These are phyloP conservation scores for Globisporangium okanoganense DNA, from an alignment of 352 stramenopile species.

Conservation along the genomic window DNA sequence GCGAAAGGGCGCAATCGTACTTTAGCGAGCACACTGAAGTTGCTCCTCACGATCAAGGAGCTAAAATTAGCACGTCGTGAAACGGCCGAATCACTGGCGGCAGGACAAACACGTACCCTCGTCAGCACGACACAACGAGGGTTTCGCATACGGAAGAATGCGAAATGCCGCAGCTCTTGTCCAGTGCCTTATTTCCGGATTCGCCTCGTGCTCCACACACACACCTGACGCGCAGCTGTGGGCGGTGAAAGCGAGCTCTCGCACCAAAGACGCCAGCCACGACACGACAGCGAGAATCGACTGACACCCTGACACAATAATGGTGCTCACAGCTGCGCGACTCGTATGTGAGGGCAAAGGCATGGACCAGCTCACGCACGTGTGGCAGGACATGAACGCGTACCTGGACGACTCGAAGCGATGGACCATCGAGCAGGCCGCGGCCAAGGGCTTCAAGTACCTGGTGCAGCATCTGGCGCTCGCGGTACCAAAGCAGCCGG, in stretches of 20 bases:
- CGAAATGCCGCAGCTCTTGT: background rate
- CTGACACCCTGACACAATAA: conserved; percentile 26
- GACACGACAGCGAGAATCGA: background rate
- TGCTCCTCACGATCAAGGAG: background rate
- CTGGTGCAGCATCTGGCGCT: conserved; percentile 66
- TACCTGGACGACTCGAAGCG: conserved; percentile 50
- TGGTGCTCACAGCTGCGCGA: conserved; percentile 52
- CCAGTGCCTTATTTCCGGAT: conserved; percentile 6
- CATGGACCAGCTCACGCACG: conserved; percentile 53
- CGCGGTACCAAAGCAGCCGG: conserved; percentile 12
- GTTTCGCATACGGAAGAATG: background rate
- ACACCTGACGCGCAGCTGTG: conserved; percentile 13
- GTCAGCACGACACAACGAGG: background rate
- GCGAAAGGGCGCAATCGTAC: conserved; percentile 17
- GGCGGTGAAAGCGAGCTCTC: background rate
- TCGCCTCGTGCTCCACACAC: conserved; percentile 8
- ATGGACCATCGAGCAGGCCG: conserved; percentile 65
- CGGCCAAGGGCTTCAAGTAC: conserved; percentile 54
- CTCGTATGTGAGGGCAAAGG: conserved; percentile 40
- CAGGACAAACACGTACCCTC: conserved; percentile 7
- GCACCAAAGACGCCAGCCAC: background rate
- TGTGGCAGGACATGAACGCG: conserved; percentile 39
- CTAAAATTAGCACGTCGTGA: background rate
- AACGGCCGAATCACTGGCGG: conserved; percentile 9
- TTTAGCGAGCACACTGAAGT: background rate